Base-by-base conservation (phyloP, 1,139 yeast species). In the Barnettozyma hawaiiensis region DNA sequence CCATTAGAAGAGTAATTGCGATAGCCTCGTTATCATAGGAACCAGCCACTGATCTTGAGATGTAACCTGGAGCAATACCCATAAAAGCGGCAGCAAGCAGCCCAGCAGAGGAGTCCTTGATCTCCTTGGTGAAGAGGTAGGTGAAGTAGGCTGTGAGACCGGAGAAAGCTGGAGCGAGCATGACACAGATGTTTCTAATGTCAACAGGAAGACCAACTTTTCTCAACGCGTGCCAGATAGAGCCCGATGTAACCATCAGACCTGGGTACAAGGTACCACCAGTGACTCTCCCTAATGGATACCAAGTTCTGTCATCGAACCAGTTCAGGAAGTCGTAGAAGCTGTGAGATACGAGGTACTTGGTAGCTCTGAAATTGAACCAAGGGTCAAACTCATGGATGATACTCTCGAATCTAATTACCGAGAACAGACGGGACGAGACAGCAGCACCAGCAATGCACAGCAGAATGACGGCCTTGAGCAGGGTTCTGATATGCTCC, bases 301-400 rank as follows among this genome's bases (percentile, higher is more conserved):
- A 94, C 99, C 99, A 94, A 22, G 98, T 92, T 60, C 96, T 78
- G 64, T 92, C 97, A 63, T 94, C 99, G 59, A 94, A 94, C 98
- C 98, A 94, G 63, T 94, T 94, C 62, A 92, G 74, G 59, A 94
- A 94, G 51, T 89, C 92, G 67, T 89, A 84, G 64, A 78, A 90
- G 5, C 94, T 83, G 61, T 89, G 81, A 42, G 77, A 70, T 16
- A 87, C 95, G 53, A 92, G 74, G 64, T 89, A 87, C 63, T 85
- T 85, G 21, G 98, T 85, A 37, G 98, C 98, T 55, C 98, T 71
- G 69, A 78, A 92, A 65, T 92, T 92, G 73, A 94, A 94, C 98
- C 98, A 92, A 29, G 98, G 97, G 66, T 94, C 98, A 61, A 92
- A 92, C 66, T 94, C 99, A 69, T 94, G 99, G 65, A 94, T 94